A percentile compares a stretch with the other conserved stretches of the same genome.
These are phyloP conservation scores for Oenanthe sinensis DNA, from an alignment of 129 eudicot species.

Conservation along the genomic window DNA sequence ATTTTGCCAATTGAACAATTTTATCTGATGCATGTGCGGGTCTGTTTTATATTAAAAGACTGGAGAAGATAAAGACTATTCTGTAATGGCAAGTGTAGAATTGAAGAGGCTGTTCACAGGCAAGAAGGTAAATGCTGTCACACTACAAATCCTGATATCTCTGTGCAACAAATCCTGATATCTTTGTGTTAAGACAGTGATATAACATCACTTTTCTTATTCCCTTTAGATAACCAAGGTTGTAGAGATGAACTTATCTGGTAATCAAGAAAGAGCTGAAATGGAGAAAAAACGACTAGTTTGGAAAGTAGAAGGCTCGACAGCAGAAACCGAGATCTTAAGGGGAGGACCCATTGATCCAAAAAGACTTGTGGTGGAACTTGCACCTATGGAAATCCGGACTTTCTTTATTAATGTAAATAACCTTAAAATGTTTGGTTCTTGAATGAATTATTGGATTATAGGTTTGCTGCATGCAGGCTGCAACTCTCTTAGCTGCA, in stretches of 20 bases:
- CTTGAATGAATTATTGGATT: slow-evolving; percentile 9
- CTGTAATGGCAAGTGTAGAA: slow-evolving; percentile 66
- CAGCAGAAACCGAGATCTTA: slow-evolving; percentile 17
- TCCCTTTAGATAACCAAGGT: slow-evolving; percentile 61
- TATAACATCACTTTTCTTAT: neutral
- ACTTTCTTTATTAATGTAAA: slow-evolving; percentile 54
- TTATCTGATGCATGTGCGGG: slow-evolving; percentile 3
- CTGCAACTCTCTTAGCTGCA: neutral
- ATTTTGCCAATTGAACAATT: neutral
- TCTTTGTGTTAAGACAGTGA: neutral
- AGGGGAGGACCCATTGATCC: slow-evolving; percentile 80
- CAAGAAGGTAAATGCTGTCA: slow-evolving; percentile 45
- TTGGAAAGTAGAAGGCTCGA: slow-evolving; percentile 55
- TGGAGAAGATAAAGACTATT: slow-evolving; percentile 82
- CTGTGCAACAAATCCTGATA: neutral
- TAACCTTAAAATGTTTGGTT: slow-evolving; percentile 32
- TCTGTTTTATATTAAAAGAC: slow-evolving; percentile 34
- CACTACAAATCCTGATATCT: neutral
- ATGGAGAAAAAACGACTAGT: slow-evolving; percentile 76
- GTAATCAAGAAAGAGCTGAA: slow-evolving; percentile 77
- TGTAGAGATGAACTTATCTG: slow-evolving; percentile 78
- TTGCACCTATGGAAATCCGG: slow-evolving; percentile 86
- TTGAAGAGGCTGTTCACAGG: slow-evolving; percentile 69
- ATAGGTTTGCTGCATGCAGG: neutral
- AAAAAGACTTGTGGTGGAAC: slow-evolving; percentile 59